Evolutionary conservation across 139 green algal species (phyloP).

Genomic region (Ettlia oleoabundans): DNA sequence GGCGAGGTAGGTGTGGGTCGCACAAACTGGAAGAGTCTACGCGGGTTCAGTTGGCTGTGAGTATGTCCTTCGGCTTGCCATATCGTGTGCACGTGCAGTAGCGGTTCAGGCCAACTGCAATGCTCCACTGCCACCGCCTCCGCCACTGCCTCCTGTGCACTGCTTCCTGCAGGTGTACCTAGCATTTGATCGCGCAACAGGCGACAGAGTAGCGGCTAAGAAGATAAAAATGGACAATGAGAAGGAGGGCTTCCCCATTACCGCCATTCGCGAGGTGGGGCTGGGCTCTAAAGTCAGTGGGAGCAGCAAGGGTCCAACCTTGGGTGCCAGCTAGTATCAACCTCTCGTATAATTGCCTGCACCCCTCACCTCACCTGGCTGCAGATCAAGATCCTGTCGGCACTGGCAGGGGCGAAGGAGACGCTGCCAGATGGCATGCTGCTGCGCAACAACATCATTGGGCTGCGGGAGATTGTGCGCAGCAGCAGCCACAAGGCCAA

Average conservation of each 20-base stretch:
- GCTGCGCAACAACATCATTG: slow-evolving; percentile 94
- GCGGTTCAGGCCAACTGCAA: too few species aligned
- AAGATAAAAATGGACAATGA: slow-evolving; percentile 99
- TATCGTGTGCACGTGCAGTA: too few species aligned
- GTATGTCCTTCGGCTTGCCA: too few species aligned
- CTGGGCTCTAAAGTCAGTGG: too few species aligned
- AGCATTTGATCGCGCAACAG: slow-evolving; percentile 50
- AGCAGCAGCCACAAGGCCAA: slow-evolving; percentile 67
- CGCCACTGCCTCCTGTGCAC: too few species aligned
- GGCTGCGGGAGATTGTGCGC: slow-evolving; percentile 96
- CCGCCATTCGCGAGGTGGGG: slow-evolving; percentile 89
- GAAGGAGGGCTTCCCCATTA: slow-evolving; percentile 99
- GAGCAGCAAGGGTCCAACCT: too few species aligned
- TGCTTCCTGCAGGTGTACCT: slow-evolving; percentile 45
- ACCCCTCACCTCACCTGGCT: not conserved
- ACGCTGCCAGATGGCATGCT: slow-evolving; percentile 38
- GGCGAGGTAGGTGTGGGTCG: slow-evolving; percentile 63
- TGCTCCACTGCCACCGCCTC: too few species aligned
- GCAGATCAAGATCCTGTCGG: slow-evolving; percentile 95
- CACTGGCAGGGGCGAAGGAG: slow-evolving; percentile 32
- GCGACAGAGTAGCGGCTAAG: slow-evolving; percentile 91
- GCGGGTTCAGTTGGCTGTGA: not conserved
- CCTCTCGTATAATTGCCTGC: not conserved
- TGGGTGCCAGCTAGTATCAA: not conserved
- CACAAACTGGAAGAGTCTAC: not conserved